Conservation (phyloP, 1,284 basidiomycete genomes). For the Dichomitus squalens region DNA sequence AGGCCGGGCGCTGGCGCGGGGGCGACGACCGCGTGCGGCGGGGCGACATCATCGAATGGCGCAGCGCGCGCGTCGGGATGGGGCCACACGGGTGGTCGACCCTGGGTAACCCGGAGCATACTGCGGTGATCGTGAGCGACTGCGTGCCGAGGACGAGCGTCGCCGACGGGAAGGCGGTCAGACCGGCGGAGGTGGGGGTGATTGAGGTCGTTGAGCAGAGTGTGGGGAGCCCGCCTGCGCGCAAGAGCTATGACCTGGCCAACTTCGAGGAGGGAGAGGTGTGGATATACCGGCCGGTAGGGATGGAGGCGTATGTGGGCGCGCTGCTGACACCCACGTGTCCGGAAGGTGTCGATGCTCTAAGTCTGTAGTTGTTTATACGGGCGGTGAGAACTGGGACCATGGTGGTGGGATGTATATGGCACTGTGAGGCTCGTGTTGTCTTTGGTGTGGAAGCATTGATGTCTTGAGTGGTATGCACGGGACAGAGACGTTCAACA, state of each 20-base stretch:
- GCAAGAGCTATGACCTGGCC: conserved; percentile 34
- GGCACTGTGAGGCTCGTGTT: too few species aligned
- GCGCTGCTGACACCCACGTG: conserved; percentile 26
- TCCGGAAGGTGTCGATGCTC: conserved; percentile 26
- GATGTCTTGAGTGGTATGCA: too few species aligned
- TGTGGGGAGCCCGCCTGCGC: conserved; percentile 31
- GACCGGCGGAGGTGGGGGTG: conserved; percentile 31
- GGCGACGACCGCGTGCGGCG: conserved; percentile 52
- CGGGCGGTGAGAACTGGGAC: too few species aligned
- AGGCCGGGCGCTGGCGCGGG: conserved; percentile 52
- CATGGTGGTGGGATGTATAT: too few species aligned
- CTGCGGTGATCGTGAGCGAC: conserved; percentile 38
- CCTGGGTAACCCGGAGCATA: conserved; percentile 40
- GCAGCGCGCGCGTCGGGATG: conserved; percentile 39
- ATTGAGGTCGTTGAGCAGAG: conserved; percentile 42
- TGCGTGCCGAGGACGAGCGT: conserved; percentile 28
- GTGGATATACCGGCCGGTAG: conserved; percentile 44
- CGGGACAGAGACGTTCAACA: too few species aligned
- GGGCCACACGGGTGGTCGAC: conserved; percentile 25
- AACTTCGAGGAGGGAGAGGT: conserved; percentile 39
- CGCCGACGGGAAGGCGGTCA: conserved; percentile 28
- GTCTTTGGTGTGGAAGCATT: too few species aligned
- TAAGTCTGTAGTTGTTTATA: too few species aligned
- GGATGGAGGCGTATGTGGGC: conserved; percentile 38
- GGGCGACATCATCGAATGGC: conserved; percentile 62